phyloP scores from a whole-genome alignment of 2,329 filamentous ascomycete genomes.

The Pseudopithomyces chartarum region DNA sequence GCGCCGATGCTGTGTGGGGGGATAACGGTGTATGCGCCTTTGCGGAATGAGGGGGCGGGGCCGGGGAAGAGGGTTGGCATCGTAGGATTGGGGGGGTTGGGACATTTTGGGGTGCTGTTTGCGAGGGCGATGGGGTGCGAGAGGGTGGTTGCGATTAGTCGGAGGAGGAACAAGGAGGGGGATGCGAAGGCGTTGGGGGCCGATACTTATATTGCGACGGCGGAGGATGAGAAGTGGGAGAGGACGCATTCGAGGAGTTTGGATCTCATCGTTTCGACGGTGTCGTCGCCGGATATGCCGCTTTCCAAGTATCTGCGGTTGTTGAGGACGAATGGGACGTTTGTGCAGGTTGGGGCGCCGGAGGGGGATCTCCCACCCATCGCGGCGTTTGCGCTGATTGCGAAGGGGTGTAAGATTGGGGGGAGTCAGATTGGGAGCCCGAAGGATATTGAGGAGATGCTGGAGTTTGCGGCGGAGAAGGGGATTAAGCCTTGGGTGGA shows the following conservation, averaged over 20 bases:
- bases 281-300: conserved; percentile 66
- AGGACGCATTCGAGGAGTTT: conserved; percentile 63
- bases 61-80: conserved; percentile 74
- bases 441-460: conserved; percentile 64
- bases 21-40: conserved; percentile 72
- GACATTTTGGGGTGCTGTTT: conserved; percentile 75
- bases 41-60: conserved; percentile 69
- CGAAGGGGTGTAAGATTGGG: conserved; percentile 56
- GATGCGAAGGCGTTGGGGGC: conserved; percentile 69
- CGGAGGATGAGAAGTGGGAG: conserved; percentile 63
- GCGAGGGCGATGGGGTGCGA: conserved; percentile 73
- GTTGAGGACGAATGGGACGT: conserved; percentile 63
- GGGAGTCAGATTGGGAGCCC: conserved; percentile 59
- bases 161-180: conserved; percentile 61
- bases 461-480: conserved; percentile 63
- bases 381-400: conserved; percentile 63
- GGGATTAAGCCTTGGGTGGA: conserved; percentile 67
- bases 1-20: conserved; percentile 80
- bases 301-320: conserved; percentile 65
- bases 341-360: conserved; percentile 71
- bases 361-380: conserved; percentile 62
- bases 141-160: conserved; percentile 67
- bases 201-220: conserved; percentile 67
- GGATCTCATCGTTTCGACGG: conserved; percentile 65
- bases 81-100: conserved; percentile 73